phyloP scores from a whole-genome alignment of 208 protist genomes.

The Entamoeba dispar region DNA sequence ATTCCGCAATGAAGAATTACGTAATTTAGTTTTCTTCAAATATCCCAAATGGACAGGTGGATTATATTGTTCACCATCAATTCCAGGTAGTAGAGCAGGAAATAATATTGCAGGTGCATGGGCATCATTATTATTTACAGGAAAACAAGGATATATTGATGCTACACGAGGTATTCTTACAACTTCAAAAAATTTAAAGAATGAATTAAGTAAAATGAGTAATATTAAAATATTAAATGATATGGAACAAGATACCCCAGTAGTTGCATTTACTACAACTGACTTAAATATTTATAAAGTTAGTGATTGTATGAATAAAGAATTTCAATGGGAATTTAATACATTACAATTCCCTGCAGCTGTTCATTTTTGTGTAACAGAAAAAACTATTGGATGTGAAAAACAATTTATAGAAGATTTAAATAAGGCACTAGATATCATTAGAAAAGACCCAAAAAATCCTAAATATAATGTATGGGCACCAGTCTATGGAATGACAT shows the following conservation, averaged over 20 bases:
- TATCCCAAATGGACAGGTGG: conserved; percentile 78
- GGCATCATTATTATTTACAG: background rate
- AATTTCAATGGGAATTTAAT: background rate
- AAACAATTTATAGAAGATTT: background rate
- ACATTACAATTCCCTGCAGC: background rate
- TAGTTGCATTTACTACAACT: background rate
- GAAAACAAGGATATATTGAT: background rate
- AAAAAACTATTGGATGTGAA: background rate
- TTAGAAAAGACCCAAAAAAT: background rate
- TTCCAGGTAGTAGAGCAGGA: conserved; percentile 62
- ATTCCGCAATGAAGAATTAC: conserved; percentile 49
- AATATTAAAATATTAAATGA: background rate
- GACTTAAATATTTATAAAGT: background rate
- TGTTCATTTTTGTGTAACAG: background rate
- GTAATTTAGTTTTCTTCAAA: conserved; percentile 69
- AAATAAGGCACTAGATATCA: background rate
- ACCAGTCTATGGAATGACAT: background rate
- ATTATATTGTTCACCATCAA: conserved; percentile 79
- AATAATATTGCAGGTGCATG: background rate
- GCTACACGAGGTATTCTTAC: background rate
- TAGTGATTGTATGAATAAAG: background rate
- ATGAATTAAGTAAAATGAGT: background rate
- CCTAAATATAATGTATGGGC: background rate
- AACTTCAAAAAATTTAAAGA: background rate
- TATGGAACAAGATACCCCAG: background rate